phyloP scores from a whole-genome alignment of 257 asterid species.

The Salvia splendens region DNA sequence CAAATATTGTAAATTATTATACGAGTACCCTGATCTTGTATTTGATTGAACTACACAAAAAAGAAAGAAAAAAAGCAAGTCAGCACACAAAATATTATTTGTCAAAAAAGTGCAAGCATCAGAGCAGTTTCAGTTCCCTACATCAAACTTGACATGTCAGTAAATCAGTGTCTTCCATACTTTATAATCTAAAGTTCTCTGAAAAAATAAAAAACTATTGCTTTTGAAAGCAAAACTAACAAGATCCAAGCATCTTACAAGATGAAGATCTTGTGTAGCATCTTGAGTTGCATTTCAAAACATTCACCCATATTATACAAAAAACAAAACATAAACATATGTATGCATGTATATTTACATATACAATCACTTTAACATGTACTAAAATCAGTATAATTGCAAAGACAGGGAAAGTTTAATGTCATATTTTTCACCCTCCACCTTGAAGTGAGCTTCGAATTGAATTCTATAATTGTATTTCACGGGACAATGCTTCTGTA shows the following conservation, averaged over 20 bases:
- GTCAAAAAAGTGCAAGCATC: not conserved
- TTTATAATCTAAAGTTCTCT: not conserved
- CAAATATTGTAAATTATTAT: conserved; percentile 29
- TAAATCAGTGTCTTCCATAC: not conserved
- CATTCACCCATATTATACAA: not conserved
- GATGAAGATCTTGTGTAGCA: not conserved
- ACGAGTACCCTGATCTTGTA: conserved; percentile 66
- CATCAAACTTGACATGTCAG: not conserved
- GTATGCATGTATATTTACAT: not conserved
- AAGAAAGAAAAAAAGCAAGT: conserved; percentile 14
- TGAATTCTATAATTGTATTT: not conserved
- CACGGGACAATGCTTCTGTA: conserved; percentile 8
- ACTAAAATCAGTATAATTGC: not conserved
- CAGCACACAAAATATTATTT: not conserved
- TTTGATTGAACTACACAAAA: conserved; percentile 46
- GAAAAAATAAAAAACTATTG: not conserved
- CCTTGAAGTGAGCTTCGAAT: conserved; percentile 8
- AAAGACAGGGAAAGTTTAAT: not conserved
- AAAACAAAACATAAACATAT: not conserved
- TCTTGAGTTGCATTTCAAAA: conserved; percentile 6
- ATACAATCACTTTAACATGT: not conserved
- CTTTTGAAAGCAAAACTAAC: conserved; percentile 9
- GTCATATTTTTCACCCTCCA: conserved; percentile 1
- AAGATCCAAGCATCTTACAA: not conserved
- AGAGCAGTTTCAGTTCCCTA: not conserved